Base-by-base conservation (phyloP, 306 rosid species). In the Cotoneaster glaucophyllus region DNA sequence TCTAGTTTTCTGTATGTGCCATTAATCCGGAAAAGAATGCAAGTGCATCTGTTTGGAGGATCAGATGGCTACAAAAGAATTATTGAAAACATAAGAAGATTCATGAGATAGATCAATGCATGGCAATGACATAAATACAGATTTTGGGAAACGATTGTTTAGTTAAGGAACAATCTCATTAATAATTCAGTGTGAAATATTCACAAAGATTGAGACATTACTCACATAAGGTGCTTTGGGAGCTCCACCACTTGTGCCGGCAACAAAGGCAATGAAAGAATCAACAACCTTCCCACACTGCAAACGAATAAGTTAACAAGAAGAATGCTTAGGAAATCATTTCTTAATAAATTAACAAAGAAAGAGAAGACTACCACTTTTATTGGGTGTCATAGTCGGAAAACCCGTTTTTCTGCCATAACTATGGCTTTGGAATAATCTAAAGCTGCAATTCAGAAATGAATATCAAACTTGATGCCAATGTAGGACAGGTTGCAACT, bases 231-330 rank as follows among this genome's bases (percentile, higher is more conserved):
- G 98, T 82, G 93, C 90, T 68, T 90, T 90, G 17, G 98, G 96
- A 85, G 86, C 97, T 44, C 90, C 88, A 77, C 84, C 95, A 84
- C 96, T 92, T 75, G 95, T 85, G 73, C 96, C 98, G 28, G 90
- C 95, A 75, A 92, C 96, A 77, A 92, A 70, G 39, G 39, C 8
- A 73, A 94, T 80, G 80, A 94, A 90, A 85, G 87, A 90, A 85
- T 94, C 98, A 77, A 90, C 97, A 63, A 92, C 96, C 98, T 94
- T 80, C 96, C 84, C 45, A 86, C 98, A 76, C 96, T 94, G 88
- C 78, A 52, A 72, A 77, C 71, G 9, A 76, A 48, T 59, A 82
- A 61, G 83, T 63, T 53, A 10, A 68, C 63, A 67, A 66, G 50
- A 69, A 62, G 58, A 59, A 65, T 21, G 26, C 44, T 39, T 67